These are phyloP conservation scores for Solanum medicagineum DNA, from an alignment of 257 asterid species.

Conservation along the genomic window DNA sequence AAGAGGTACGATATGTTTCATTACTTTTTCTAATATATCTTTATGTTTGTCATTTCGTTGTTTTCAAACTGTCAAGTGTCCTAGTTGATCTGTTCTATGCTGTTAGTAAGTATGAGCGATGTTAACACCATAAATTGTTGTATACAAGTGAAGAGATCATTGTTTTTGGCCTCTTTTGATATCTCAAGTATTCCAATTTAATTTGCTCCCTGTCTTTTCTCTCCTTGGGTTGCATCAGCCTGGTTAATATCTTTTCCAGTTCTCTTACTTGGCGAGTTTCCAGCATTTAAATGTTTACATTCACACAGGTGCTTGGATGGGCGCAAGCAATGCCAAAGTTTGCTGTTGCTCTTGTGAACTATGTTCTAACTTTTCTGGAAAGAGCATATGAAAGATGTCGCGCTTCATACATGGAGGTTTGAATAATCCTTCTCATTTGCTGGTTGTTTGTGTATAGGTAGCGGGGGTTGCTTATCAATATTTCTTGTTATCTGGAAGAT, in stretches of 20 bases:
- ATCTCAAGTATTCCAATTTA: background rate
- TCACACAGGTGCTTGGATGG: constrained; percentile 86
- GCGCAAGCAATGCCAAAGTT: constrained; percentile 99
- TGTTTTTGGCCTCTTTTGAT: background rate
- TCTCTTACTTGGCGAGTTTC: background rate
- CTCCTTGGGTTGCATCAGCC: background rate
- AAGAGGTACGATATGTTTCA: constrained; percentile 54
- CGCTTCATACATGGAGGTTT: constrained; percentile 95
- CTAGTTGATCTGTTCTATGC: background rate
- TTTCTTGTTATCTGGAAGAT: background rate
- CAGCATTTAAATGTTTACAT: background rate
- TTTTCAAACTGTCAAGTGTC: background rate
- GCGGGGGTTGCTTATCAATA: background rate
- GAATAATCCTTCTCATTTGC: constrained; percentile 2
- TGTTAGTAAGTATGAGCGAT: background rate
- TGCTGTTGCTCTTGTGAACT: constrained; percentile 73
- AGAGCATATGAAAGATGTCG: constrained; percentile 98
- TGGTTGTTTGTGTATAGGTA: background rate
- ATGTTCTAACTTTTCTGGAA: constrained; percentile 91
- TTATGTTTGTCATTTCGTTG: background rate
- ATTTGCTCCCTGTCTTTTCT: background rate
- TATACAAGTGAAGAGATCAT: background rate
- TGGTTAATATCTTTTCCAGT: background rate
- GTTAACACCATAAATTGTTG: background rate
- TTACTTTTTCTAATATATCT: background rate